Percentiles rank a stretch among this genome's conserved stretches.
These are phyloP conservation scores for Ceratocystis diversiconidia DNA, from an alignment of 2,329 filamentous ascomycete species.

Conservation along the genomic window DNA sequence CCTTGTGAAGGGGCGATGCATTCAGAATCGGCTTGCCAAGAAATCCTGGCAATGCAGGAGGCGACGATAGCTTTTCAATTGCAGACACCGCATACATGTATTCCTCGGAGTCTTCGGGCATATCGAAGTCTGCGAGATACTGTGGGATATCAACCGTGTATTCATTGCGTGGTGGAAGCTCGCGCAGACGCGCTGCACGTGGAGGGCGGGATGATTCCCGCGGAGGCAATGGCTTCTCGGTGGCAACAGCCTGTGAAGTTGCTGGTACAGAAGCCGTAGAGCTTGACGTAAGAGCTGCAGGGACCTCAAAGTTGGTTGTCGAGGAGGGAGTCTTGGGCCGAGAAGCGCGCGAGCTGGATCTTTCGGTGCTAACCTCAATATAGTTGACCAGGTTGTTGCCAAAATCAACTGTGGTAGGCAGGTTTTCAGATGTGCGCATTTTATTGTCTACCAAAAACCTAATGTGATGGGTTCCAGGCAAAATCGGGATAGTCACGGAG, in stretches of 20 bases:
- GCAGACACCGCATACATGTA: conserved; percentile 64
- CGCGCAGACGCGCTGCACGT: conserved; percentile 38
- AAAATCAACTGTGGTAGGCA: conserved; percentile 93
- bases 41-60: conserved; percentile 78
- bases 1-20: conserved; percentile 80
- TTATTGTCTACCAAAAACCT: conserved; percentile 91
- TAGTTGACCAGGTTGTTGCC: conserved; percentile 98
- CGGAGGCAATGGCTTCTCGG: conserved; percentile 27
- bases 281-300: conserved; percentile 20
- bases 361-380: conserved; percentile 61
- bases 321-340: conserved; percentile 13
- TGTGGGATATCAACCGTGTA: conserved; percentile 67
- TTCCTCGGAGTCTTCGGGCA: conserved; percentile 59
- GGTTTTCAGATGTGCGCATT: conserved; percentile 73
- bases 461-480: conserved; percentile 88
- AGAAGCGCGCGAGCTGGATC: conserved; percentile 40
- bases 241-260: not conserved
- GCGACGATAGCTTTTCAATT: conserved; percentile 65
- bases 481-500: conserved; percentile 65
- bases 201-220: conserved; percentile 25
- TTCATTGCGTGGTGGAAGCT: conserved; percentile 38
- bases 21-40: conserved; percentile 91
- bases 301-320: conserved; percentile 21
- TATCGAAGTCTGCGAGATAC: conserved; percentile 77
- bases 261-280: conserved; percentile 20